phyloP scores from a whole-genome alignment of 2,329 filamentous ascomycete species.

The Fusarium xylarioides region DNA sequence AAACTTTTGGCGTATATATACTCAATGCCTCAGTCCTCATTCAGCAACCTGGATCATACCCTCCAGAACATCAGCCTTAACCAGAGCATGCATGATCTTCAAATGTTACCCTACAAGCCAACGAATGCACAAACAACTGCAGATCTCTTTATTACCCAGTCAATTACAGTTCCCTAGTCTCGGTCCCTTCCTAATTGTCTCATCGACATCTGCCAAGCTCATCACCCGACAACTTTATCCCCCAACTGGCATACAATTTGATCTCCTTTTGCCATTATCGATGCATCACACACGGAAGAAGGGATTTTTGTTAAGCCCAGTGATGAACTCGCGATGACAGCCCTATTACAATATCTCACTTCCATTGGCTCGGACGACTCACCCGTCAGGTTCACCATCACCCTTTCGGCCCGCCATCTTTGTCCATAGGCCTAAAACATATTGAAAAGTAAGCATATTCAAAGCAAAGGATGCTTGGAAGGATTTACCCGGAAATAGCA shows the following conservation, averaged over 20 bases:
- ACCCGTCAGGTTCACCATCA: not conserved
- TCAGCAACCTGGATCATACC: no score
- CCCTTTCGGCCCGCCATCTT: not conserved
- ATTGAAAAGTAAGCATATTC: not conserved
- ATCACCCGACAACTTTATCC: not conserved
- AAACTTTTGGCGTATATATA: fast-evolving
- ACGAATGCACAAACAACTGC: not conserved
- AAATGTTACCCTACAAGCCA: not conserved
- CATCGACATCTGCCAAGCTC: not conserved
- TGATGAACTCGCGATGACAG: not conserved
- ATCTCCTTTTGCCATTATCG: not conserved
- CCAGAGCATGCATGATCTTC: not conserved
- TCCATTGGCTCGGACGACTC: not conserved
- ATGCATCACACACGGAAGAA: conserved; percentile 10
- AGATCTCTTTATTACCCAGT: not conserved
- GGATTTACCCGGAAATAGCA: conserved; percentile 17
- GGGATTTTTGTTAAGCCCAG: not conserved
- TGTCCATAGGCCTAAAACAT: not conserved
- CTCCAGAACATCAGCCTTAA: not conserved
- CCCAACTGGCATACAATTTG: not conserved
- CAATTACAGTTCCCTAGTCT: not conserved
- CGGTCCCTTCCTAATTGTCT: not conserved
- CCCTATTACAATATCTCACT: not conserved
- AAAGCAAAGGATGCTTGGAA: not conserved
- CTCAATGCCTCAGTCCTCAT: fast-evolving